Conservation (phyloP, 345 rosid species). For the Rhodamnia argentea region DNA sequence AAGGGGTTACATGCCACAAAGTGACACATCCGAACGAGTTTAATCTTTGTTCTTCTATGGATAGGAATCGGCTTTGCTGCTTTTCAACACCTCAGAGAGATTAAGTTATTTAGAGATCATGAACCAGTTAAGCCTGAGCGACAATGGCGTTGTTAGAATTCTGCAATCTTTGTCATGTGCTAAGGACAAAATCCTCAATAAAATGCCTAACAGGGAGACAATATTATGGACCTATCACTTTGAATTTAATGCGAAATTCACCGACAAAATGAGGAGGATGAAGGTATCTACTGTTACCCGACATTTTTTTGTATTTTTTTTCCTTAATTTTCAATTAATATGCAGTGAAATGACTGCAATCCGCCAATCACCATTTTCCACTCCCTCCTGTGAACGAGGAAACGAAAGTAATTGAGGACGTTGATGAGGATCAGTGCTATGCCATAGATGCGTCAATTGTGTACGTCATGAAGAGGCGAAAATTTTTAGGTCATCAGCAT, state of each 20-base stretch:
- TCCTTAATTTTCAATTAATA: too few relatives aligned
- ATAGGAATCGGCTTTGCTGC: conserved; percentile 52
- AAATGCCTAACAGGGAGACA: conserved; percentile 27
- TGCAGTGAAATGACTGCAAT: too few relatives aligned
- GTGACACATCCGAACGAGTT: neutral
- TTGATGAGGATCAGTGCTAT: conserved; percentile 56
- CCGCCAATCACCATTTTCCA: too few relatives aligned
- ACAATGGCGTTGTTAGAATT: conserved; percentile 43
- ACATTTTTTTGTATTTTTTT: too few relatives aligned
- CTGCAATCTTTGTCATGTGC: conserved; percentile 59
- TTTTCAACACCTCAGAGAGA: conserved; percentile 50
- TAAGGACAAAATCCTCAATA: conserved; percentile 24
- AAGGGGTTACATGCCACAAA: neutral
- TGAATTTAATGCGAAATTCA: conserved; percentile 57
- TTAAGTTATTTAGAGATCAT: conserved; percentile 53
- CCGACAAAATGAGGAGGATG: conserved; percentile 85
- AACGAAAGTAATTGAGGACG: conserved; percentile 62
- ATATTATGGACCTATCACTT: conserved; percentile 21
- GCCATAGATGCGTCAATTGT: conserved; percentile 71
- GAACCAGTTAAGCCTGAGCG: conserved; percentile 46
- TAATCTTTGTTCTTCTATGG: neutral
- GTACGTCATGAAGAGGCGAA: conserved; percentile 63
- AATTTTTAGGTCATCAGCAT: conserved; percentile 49
- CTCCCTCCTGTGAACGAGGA: conserved; percentile 52
- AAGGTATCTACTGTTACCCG: conserved; percentile 23